Conservation (phyloP, 192 early-diverging fungal genomes). For the Jimgerdemannia flammicorona region DNA sequence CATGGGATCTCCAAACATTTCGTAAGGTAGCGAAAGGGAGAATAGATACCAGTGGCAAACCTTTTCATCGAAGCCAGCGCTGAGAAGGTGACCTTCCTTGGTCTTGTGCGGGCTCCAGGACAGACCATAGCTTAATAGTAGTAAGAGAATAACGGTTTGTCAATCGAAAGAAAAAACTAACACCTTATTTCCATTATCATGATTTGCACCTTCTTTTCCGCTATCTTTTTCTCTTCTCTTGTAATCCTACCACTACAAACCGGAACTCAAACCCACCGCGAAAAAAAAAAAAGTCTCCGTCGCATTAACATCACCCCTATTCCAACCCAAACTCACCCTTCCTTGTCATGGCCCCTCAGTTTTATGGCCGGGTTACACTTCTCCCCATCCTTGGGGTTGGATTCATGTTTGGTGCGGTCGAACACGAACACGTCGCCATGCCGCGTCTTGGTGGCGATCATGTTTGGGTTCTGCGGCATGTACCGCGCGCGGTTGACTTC, state of each 20-base stretch:
- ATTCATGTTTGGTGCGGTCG: constrained; percentile 88
- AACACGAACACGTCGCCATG: constrained; percentile 95
- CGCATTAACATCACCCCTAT: too few species aligned
- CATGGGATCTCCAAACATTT: too few species aligned
- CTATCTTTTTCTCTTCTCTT: too few species aligned
- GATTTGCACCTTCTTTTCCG: too few species aligned
- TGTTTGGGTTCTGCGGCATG: constrained; percentile 92
- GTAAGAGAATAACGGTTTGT: too few species aligned
- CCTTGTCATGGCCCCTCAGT: constrained; percentile 84
- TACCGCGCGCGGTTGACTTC: constrained; percentile 99
- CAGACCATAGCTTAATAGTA: constrained; percentile 70
- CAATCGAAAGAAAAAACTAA: too few species aligned
- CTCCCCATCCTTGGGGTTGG: constrained; percentile 67
- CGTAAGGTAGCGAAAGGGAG: neutral
- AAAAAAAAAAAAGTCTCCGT: too few species aligned
- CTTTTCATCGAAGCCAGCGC: constrained; percentile 88
- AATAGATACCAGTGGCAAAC: constrained; percentile 74
- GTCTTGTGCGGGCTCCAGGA: constrained; percentile 75
- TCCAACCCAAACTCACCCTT: constrained; percentile 63
- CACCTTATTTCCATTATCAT: too few species aligned
- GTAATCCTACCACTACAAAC: too few species aligned
- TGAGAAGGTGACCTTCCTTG: constrained; percentile 77
- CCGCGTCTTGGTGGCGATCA: constrained; percentile 93
- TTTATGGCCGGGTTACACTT: constrained; percentile 84
- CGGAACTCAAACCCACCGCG: too few species aligned